Percentiles rank a stretch among this genome's conserved stretches.
Conservation (phyloP, 2,329 filamentous ascomycete species). For the Scopulariopsis brevicaulis region DNA sequence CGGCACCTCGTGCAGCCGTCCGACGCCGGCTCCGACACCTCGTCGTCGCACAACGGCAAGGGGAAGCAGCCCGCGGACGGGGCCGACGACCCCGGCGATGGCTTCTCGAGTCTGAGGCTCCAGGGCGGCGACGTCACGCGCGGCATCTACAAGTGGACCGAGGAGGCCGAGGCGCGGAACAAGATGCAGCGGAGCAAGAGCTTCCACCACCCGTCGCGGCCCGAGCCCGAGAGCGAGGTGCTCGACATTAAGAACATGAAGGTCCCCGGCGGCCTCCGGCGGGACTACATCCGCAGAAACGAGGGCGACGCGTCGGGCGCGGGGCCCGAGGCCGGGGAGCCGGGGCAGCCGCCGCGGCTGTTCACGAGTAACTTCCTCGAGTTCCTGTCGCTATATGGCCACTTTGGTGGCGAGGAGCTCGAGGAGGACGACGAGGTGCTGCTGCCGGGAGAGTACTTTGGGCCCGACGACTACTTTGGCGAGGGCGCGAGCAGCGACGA, state of each 20-base stretch:
- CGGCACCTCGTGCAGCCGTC: slow-evolving; percentile 71
- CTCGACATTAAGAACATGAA: slow-evolving; percentile 85
- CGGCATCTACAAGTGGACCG: slow-evolving; percentile 93
- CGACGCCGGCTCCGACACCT: slow-evolving; percentile 36
- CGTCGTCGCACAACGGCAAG: slow-evolving; percentile 29
- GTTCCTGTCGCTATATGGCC: slow-evolving; percentile 88
- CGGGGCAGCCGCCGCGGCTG: slow-evolving; percentile 42
- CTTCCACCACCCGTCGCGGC: slow-evolving; percentile 66
- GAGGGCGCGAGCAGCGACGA: slow-evolving; percentile 38
- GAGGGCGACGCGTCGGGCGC: slow-evolving; percentile 32
- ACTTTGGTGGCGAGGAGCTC: slow-evolving; percentile 93
- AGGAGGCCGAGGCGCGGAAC: slow-evolving; percentile 65
- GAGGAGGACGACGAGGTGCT: slow-evolving; percentile 93
- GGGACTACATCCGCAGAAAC: slow-evolving; percentile 74
- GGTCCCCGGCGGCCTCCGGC: slow-evolving; percentile 83
- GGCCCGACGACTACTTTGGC: slow-evolving; percentile 43
- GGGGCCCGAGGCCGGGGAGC: slow-evolving; percentile 13
- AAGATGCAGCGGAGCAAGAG: slow-evolving; percentile 74
- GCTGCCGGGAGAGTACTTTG: slow-evolving; percentile 81
- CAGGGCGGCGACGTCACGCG: slow-evolving; percentile 93
- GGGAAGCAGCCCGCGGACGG: slow-evolving; percentile 39
- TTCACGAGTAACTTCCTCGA: slow-evolving; percentile 92
- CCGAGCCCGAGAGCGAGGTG: slow-evolving; percentile 67
- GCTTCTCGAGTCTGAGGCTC: slow-evolving; percentile 86
- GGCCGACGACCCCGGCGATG: slow-evolving; percentile 48